Conservation (phyloP, 129 eudicot species). For the Silybum marianum region DNA sequence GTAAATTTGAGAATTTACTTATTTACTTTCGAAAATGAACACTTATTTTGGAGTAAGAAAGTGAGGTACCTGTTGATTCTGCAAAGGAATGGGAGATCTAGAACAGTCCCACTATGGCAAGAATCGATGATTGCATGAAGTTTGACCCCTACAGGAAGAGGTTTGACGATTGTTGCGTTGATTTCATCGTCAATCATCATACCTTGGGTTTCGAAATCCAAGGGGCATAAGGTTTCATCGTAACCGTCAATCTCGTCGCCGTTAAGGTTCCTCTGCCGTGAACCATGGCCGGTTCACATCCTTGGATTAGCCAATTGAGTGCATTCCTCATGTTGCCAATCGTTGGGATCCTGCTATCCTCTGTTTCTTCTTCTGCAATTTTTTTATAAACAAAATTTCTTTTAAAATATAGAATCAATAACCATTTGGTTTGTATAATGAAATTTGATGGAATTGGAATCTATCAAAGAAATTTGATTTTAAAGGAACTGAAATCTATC, state of each 20-base stretch:
- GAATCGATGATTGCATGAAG: conserved; percentile 98
- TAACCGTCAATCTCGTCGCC: conserved; percentile 97
- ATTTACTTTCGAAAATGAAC: too few species aligned
- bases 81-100: conserved; percentile 88
- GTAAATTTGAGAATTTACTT: too few species aligned
- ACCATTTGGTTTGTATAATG: too few species aligned
- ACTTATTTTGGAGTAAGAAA: conserved; percentile 3
- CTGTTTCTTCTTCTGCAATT: conserved; percentile 87
- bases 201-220: conserved; percentile 91
- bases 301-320: conserved; percentile 81
- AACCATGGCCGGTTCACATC: conserved; percentile 94
- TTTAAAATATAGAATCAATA: too few species aligned
- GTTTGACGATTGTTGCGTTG: conserved; percentile 72
- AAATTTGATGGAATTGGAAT: too few species aligned
- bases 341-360: conserved; percentile 72
- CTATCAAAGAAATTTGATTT: too few species aligned
- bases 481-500: too few species aligned
- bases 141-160: conserved; percentile 78
- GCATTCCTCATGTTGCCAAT: conserved; percentile 78
- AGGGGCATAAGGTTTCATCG: conserved; percentile 94
- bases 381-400: too few species aligned
- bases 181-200: conserved; percentile 97
- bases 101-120: conserved; percentile 96
- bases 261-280: conserved; percentile 71
- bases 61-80: conserved; percentile 74